A percentile compares a stretch with the other conserved stretches of the same genome.
Evolutionary conservation across 2,329 filamentous ascomycete species (phyloP).

Genomic region (Onygenales sp.): DNA sequence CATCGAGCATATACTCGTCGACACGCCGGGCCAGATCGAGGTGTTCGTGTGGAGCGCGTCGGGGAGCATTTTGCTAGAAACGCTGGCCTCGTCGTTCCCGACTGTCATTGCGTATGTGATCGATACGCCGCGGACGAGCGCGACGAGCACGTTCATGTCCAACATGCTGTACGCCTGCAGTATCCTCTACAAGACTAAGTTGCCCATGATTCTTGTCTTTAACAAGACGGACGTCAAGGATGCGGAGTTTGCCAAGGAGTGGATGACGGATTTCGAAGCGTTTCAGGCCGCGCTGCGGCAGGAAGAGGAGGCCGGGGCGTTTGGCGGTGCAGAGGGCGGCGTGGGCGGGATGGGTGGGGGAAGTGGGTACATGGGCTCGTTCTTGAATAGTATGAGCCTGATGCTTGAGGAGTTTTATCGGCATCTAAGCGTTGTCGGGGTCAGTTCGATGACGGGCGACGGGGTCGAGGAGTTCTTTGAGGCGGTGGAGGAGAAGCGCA

Average conservation of each 20-base stretch:
- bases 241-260: slow-evolving; percentile 84
- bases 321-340: slow-evolving; percentile 63
- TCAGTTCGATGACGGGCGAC: slow-evolving; percentile 84
- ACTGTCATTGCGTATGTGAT: slow-evolving; percentile 97
- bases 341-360: slow-evolving; percentile 54
- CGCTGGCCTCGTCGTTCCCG: slow-evolving; percentile 84
- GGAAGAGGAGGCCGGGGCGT: slow-evolving; percentile 70
- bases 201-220: slow-evolving; percentile 98
- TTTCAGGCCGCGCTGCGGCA: slow-evolving; percentile 78
- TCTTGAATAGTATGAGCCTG: slow-evolving; percentile 95
- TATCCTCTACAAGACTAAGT: slow-evolving; percentile 95
- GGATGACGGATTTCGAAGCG: slow-evolving; percentile 98
- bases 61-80: slow-evolving; percentile 86
- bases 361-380: slow-evolving; percentile 89
- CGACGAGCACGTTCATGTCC: slow-evolving; percentile 96
- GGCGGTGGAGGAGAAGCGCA: slow-evolving; percentile 74
- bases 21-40: slow-evolving; percentile 96
- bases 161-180: slow-evolving; percentile 99
- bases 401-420: slow-evolving; percentile 97
- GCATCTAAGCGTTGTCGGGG: slow-evolving; percentile 83
- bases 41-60: slow-evolving; percentile 98
- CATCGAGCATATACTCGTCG: slow-evolving; percentile 78
- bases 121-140: slow-evolving; percentile 86
- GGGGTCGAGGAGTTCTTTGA: slow-evolving; percentile 91
- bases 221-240: slow-evolving; percentile 98